These are phyloP conservation scores for Dioszegia hungarica DNA, from an alignment of 768 basidiomycete species.

Conservation along the genomic window DNA sequence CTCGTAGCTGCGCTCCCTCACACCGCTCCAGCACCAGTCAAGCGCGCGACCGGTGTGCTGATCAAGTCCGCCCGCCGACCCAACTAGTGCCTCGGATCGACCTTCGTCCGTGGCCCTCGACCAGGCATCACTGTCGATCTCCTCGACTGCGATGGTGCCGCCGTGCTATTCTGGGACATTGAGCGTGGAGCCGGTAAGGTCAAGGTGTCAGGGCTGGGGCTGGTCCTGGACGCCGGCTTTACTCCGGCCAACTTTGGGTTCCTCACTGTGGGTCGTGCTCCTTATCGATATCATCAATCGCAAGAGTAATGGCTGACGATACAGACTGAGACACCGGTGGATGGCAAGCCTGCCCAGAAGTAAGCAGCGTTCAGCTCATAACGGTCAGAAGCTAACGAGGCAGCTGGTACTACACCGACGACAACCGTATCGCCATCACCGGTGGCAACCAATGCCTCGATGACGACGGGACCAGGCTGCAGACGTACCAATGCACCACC, in stretches of 20 bases:
- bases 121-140: not conserved
- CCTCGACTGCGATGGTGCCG: not conserved
- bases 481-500: conserved; percentile 16
- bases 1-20: not conserved
- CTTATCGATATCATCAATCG: not conserved
- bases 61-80: conserved; percentile 1
- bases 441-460: conserved; percentile 14
- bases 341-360: not conserved
- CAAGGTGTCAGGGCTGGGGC: not conserved
- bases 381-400: not conserved
- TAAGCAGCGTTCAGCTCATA: too few species aligned
- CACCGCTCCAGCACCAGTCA: not conserved
- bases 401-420: conserved; percentile 18
- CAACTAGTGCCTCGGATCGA: not conserved
- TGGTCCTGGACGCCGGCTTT: not conserved
- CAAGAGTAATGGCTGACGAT: not conserved
- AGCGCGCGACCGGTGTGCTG: not conserved
- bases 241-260: not conserved
- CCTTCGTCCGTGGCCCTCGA: not conserved
- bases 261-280: not conserved
- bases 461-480: conserved; percentile 8
- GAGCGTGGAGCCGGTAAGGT: not conserved
- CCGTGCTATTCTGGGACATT: conserved; percentile 1
- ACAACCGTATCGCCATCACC: conserved; percentile 15
- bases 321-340: not conserved